These are phyloP conservation scores for Candida buenavistaensis DNA, from an alignment of 1,139 yeast species.

Conservation along the genomic window DNA sequence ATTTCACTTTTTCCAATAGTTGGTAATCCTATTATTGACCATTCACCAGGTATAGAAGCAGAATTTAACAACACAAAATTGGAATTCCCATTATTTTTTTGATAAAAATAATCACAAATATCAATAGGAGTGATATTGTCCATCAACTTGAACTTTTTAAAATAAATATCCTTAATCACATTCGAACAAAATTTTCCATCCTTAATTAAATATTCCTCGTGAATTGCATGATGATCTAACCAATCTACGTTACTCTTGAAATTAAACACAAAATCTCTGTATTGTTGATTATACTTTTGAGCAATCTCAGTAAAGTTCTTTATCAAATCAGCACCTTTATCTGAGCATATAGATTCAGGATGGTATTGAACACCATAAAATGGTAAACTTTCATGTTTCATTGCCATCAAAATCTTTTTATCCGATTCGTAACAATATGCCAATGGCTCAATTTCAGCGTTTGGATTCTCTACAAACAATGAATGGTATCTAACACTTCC, in stretches of 20 bases:
- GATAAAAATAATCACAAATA: slow-evolving; percentile 48
- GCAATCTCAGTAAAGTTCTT: slow-evolving; percentile 65
- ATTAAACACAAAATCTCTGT: slow-evolving; percentile 13
- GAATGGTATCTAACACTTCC: slow-evolving; percentile 90
- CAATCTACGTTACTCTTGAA: slow-evolving; percentile 3
- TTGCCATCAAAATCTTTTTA: slow-evolving; percentile 71
- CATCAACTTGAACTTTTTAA: slow-evolving; percentile 18
- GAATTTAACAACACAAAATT: slow-evolving; percentile 68
- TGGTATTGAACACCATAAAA: slow-evolving; percentile 96
- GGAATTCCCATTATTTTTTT: slow-evolving; percentile 15
- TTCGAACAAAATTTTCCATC: slow-evolving; percentile 11
- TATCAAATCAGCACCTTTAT: slow-evolving; percentile 58
- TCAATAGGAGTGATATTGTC: slow-evolving; percentile 32
- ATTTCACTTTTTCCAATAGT: slow-evolving; percentile 50
- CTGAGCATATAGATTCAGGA: slow-evolving; percentile 91
- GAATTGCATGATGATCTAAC: slow-evolving; percentile 14
- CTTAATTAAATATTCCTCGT: slow-evolving; percentile 13
- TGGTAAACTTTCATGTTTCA: slow-evolving; percentile 57
- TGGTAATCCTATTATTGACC: slow-evolving; percentile 85
- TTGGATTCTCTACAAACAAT: slow-evolving; percentile 49
- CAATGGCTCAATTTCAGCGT: slow-evolving; percentile 47
- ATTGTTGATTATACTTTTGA: slow-evolving; percentile 27
- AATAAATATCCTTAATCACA: slow-evolving; percentile 11
- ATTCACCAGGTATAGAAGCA: slow-evolving; percentile 77
- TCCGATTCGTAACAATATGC: slow-evolving; percentile 51